Evolutionary conservation across 371 early-diverging fungal species (phyloP), one percentile per base, ranked within the genome.

Genomic region (Choanephora cucurbitarum): DNA sequence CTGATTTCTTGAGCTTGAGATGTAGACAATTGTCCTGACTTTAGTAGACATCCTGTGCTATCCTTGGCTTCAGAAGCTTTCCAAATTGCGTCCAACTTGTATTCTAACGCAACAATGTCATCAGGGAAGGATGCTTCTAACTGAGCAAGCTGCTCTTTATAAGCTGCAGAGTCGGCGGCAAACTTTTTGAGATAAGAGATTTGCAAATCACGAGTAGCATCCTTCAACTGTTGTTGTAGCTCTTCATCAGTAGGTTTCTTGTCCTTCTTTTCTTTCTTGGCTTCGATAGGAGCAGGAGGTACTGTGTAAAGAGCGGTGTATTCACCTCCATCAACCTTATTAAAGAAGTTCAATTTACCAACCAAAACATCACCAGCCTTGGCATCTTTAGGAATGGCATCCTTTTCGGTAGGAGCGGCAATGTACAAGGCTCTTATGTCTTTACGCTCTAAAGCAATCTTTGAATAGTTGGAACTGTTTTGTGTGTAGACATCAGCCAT

Each of bases 171-270:
- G 13, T 88, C 87, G 9, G 70, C 67, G 18, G 71, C 72, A 39
- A 77, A 75, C 75, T 94, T 95, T 69, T 88, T 90, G 54, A 96
- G 61, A 73, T 85, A 86, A 1, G 86, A 77, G 17, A 97, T 82
- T 64, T 92, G 85, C 15, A 91, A 66, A 62, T 93, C 92, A 18
- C 90, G 79, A 28, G 91, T 68, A 18, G 84, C 87, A 52, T 93
- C 90, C 40, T 78, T 75, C 56, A 94, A 60, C 44, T 85, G 81
- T 31, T 68, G 66, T 5, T 65, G 56, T 8, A 86, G 69, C 54
- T 86, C 77, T 10, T 81, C 71, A 17, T 82, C 83, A 23, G 73
- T 72, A 53, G 58, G 58, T 43, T 60, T 78, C 64, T 67, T 73
- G 15, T 72, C 74, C 67, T 64, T 50, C 64, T 62, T 34, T 66